Evolutionary conservation across 2,329 filamentous ascomycete genomes (phyloP).

Genomic region (Tolypocladium tropicale): DNA sequence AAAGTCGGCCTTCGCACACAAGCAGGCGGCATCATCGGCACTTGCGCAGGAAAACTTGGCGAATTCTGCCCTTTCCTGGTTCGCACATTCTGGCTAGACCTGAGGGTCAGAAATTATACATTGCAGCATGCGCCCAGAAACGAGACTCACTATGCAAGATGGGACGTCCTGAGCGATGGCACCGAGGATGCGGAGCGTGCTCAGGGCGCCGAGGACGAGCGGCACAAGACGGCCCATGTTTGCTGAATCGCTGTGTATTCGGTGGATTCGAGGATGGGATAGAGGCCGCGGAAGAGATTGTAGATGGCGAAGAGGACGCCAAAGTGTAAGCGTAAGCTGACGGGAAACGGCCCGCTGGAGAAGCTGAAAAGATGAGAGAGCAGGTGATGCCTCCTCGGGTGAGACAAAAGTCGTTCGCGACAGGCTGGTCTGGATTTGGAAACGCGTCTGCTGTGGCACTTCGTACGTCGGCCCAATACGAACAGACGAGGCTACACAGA

Average conservation of each 20-base stretch:
- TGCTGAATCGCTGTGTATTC: not conserved
- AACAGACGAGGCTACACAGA: not conserved
- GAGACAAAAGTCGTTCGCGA: not conserved
- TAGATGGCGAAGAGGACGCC: not conserved
- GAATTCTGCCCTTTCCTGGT: constrained; percentile 10
- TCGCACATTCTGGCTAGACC: constrained; percentile 11
- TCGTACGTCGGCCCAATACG: not conserved
- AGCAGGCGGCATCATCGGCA: constrained; percentile 23
- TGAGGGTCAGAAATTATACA: constrained; percentile 1
- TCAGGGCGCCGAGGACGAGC: constrained; percentile 15
- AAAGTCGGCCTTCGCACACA: constrained; percentile 22
- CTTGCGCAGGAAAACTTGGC: constrained; percentile 13
- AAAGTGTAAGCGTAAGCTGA: not conserved
- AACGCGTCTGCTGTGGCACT: not conserved
- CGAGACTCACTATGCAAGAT: constrained; percentile 20
- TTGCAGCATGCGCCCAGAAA: not conserved
- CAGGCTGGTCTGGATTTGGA: not conserved
- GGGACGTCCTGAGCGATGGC: constrained; percentile 13
- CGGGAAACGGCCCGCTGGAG: not conserved
- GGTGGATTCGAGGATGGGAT: not conserved
- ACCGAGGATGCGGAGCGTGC: constrained; percentile 13
- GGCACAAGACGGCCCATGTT: constrained; percentile 18
- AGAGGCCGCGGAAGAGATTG: constrained; percentile 3
- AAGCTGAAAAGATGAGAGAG: not conserved
- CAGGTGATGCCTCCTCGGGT: not conserved